Evolutionary conservation across 441 rosid genomes (phyloP).

Genomic region (Erodium moschatum): DNA sequence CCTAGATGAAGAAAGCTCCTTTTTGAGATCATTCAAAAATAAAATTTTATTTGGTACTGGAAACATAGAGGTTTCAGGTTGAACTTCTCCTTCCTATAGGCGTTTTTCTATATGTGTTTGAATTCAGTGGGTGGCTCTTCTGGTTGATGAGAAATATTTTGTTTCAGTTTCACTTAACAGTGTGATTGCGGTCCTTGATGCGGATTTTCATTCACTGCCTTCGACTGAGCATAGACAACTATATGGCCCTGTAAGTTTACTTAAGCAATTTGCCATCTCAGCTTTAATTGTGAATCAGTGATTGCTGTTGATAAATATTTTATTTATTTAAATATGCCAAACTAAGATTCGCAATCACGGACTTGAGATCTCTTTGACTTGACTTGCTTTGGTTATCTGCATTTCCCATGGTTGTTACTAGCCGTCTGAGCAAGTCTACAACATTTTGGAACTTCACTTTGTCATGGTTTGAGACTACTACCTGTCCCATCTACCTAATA

Average conservation of each 20-base stretch:
- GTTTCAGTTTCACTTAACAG: constrained; percentile 87
- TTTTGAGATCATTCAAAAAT: neutral
- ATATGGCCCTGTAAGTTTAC: constrained; percentile 92
- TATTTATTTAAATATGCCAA: neutral
- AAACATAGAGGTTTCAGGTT: neutral
- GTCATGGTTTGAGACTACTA: neutral
- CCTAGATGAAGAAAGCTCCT: neutral
- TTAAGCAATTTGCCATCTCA: constrained; percentile 21
- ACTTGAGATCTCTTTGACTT: neutral
- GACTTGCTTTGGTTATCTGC: neutral
- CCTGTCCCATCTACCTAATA: neutral
- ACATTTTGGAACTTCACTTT: neutral
- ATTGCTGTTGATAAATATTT: constrained; percentile 3
- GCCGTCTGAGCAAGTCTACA: neutral
- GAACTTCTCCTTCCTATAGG: neutral
- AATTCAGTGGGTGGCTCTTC: neutral
- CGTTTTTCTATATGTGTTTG: constrained; percentile 3
- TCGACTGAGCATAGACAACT: constrained; percentile 87
- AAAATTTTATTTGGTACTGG: too few relatives aligned
- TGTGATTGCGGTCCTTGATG: constrained; percentile 97
- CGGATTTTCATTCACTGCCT: constrained; percentile 98
- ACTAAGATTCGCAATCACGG: neutral
- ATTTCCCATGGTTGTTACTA: neutral
- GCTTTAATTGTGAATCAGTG: constrained; percentile 11
- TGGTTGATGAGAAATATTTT: constrained; percentile 19